Conservation (phyloP, 495 filamentous ascomycete species). For the Mytilinidion resinicola region DNA sequence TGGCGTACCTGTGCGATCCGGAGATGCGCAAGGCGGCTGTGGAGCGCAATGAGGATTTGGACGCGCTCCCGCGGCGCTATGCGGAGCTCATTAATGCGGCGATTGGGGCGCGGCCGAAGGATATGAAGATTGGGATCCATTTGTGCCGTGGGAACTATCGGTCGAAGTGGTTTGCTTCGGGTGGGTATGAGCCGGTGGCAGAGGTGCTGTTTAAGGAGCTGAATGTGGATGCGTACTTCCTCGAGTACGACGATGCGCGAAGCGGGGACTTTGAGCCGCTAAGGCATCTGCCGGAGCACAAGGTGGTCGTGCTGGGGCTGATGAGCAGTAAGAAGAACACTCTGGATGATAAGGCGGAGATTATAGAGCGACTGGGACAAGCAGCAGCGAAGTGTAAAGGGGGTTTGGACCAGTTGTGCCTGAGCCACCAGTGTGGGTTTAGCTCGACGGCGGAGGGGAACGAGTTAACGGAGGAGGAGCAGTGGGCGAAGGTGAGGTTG, state of each 20-base stretch:
- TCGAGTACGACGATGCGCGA: slow-evolving; percentile 39
- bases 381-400: slow-evolving; percentile 34
- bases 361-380: slow-evolving; percentile 31
- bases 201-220: slow-evolving; percentile 37
- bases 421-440: slow-evolving; percentile 39
- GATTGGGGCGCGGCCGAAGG: slow-evolving; percentile 31
- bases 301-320: slow-evolving; percentile 37
- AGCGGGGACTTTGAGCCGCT: slow-evolving; percentile 36
- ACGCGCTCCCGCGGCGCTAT: slow-evolving; percentile 32
- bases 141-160: slow-evolving; percentile 35
- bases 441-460: slow-evolving; percentile 33
- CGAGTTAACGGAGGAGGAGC: slow-evolving; percentile 37
- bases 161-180: slow-evolving; percentile 31
- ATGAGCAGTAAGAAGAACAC: slow-evolving; percentile 34
- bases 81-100: slow-evolving; percentile 36
- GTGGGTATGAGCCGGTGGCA: slow-evolving; percentile 37
- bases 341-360: slow-evolving; percentile 34
- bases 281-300: slow-evolving; percentile 33
- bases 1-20: slow-evolving; percentile 38
- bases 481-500: slow-evolving; percentile 37
- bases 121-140: slow-evolving; percentile 39
- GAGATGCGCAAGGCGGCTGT: slow-evolving; percentile 32
- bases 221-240: slow-evolving; percentile 38
- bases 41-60: slow-evolving; percentile 33
- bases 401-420: slow-evolving; percentile 35